Evolutionary conservation across 352 stramenopile species (phyloP).

Genomic region (Globisporangium solare): DNA sequence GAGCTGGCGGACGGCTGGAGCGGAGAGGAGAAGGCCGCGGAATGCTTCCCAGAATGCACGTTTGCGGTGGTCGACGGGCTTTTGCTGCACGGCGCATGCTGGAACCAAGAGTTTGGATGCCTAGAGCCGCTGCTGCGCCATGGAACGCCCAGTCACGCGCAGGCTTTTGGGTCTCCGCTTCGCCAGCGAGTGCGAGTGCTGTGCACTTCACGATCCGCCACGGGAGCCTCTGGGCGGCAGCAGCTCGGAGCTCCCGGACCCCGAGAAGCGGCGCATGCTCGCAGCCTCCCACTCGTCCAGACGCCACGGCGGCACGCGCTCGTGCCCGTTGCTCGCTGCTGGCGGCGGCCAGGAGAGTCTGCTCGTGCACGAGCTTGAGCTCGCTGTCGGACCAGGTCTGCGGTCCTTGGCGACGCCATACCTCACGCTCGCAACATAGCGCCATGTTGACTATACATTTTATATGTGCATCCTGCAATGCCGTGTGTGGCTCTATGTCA

Average conservation of each 20-base stretch:
- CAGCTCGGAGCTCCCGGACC: not conserved
- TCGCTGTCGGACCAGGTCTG: not conserved
- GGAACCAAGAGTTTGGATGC: not conserved
- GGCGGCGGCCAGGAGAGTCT: not conserved
- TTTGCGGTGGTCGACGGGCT: slow-evolving; percentile 11
- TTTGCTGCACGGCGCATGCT: slow-evolving; percentile 2
- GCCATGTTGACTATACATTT: not conserved
- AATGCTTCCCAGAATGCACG: slow-evolving; percentile 1
- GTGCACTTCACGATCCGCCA: not conserved
- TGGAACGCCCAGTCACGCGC: not conserved
- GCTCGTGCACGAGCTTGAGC: slow-evolving; percentile 3
- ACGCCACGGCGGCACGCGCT: too few species aligned
- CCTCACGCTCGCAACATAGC: slow-evolving; percentile 1
- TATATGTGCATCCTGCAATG: too few species aligned
- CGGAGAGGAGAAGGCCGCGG: too few species aligned
- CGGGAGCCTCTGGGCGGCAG: too few species aligned
- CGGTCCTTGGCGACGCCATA: slow-evolving; percentile 1
- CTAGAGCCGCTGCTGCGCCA: not conserved
- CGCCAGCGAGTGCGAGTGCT: not conserved
- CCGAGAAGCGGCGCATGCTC: too few species aligned
- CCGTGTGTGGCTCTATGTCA: too few species aligned
- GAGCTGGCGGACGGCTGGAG: too few species aligned
- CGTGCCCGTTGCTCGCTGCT: not conserved
- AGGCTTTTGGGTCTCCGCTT: not conserved
- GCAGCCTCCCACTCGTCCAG: too few species aligned